Evolutionary conservation across 352 stramenopile species (phyloP), one percentile per base, ranked within the genome.

Genomic region (Pythium rhizo-oryzae): DNA sequence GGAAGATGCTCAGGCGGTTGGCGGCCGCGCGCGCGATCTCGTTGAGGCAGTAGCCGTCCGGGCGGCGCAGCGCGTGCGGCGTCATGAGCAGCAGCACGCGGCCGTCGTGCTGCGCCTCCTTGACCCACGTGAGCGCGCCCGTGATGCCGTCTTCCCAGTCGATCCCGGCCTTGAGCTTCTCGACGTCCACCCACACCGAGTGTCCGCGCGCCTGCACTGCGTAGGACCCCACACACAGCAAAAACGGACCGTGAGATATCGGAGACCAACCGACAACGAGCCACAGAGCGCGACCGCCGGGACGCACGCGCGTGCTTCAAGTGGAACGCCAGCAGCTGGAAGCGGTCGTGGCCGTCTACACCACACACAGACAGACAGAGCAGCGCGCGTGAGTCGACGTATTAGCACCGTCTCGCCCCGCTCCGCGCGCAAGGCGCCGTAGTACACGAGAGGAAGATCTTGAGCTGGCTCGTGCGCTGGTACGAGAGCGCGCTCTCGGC

Each of bases 381-480:
- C n/a, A n/a, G n/a, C n/a, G n/a, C n/a, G n/a, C n/a, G n/a, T n/a
- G n/a, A n/a, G n/a, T n/a, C n/a, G n/a, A n/a, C n/a, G n/a, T n/a
- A n/a, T n/a, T n/a, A n/a, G n/a, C n/a, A n/a, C n/a, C n/a, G n/a
- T n/a, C n/a, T n/a, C n/a, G n/a, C n/a, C n/a, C n/a, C n/a, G n/a
- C n/a, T n/a, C n/a, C n/a, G n/a, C n/a, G n/a, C n/a, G n/a, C n/a
- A n/a, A n/a, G n/a, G n/a, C n/a, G n/a, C n/a, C n/a, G n/a, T n/a
- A n/a, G n/a, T n/a, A n/a, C 85, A 93, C 0, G 83, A 92, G 8
- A 93, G 67, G 47, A 93, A 93, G 65, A 93, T 85, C 76, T 87
- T 85, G 61, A 93, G 79, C 50, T 73, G 69, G 15, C 78, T 54
- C 54, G 69, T 79, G 58, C 77, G 74, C 37, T 75, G 76, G 67